A percentile compares a stretch with the other conserved stretches of the same genome.
Conservation (phyloP, 83 land plant genomes). For the Picea abies region DNA sequence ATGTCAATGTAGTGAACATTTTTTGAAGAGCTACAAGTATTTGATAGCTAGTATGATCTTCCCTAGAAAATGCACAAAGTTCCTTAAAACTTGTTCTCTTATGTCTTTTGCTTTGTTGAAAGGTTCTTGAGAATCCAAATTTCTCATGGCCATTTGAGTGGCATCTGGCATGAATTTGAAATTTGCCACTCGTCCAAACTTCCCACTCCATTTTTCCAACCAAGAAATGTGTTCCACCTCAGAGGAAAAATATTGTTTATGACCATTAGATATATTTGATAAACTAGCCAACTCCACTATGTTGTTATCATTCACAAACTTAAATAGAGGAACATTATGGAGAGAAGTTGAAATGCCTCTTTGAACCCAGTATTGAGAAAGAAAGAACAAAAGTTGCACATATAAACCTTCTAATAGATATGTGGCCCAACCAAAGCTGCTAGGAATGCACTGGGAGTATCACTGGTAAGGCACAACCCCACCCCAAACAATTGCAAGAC, state of each 20-base stretch:
- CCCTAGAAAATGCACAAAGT: constrained; percentile 93
- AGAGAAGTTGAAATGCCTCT: background rate
- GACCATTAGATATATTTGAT: background rate
- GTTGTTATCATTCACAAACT: constrained; percentile 15
- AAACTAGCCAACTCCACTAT: constrained; percentile 19
- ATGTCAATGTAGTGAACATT: constrained; percentile 85
- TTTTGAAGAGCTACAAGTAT: constrained; percentile 90
- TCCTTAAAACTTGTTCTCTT: constrained; percentile 94
- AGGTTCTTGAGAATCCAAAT: no score
- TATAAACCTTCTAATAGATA: constrained; percentile 44
- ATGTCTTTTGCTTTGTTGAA: no score
- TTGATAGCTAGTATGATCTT: constrained; percentile 85
- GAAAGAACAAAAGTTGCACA: constrained; percentile 36
- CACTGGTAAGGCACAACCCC: constrained; percentile 23
- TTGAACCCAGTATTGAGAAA: constrained; percentile 18
- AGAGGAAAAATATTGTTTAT: constrained; percentile 1
- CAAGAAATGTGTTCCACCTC: constrained; percentile 12
- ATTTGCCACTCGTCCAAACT: constrained; percentile 15
- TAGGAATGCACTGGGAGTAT: constrained; percentile 30
- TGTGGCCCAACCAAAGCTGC: constrained; percentile 28
- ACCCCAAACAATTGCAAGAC: constrained; percentile 42
- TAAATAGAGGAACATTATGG: constrained; percentile 18
- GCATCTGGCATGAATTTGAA: constrained; percentile 28
- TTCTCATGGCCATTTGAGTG: constrained; percentile 20
- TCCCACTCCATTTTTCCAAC: constrained; percentile 39